Evolutionary conservation across 306 rosid genomes (phyloP).

Genomic region (Acacia melanoxylon): DNA sequence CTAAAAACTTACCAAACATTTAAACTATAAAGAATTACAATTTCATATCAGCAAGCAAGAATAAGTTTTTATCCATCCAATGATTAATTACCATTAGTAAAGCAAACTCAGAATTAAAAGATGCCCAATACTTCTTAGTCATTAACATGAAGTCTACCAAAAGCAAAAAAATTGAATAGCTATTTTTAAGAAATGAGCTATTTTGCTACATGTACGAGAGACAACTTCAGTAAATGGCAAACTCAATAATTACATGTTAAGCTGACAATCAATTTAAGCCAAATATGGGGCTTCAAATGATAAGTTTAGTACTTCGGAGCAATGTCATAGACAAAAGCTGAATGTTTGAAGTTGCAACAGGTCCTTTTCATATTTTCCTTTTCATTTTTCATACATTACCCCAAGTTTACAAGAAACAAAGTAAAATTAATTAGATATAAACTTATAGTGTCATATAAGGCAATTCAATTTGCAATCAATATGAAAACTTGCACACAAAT

Average conservation of each 20-base stretch:
- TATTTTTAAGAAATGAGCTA: conserved; percentile 11
- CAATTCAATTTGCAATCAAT: conserved; percentile 18
- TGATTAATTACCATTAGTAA: not conserved
- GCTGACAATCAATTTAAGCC: conserved; percentile 5
- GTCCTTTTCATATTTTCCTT: not conserved
- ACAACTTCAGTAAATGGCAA: not conserved
- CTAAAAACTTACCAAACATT: too few relatives aligned
- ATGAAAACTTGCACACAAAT: not conserved
- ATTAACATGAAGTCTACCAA: conserved; percentile 1
- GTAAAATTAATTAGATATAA: conserved; percentile 21
- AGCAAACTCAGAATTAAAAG: not conserved
- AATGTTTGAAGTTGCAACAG: not conserved
- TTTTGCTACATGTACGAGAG: not conserved
- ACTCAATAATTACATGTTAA: not conserved
- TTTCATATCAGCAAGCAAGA: not conserved
- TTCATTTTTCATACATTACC: not conserved
- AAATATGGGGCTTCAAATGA: not conserved
- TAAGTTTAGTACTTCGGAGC: not conserved
- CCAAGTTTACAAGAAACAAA: conserved; percentile 13
- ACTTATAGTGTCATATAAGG: not conserved
- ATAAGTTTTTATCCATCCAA: not conserved
- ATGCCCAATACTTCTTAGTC: too few relatives aligned
- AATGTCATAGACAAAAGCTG: not conserved
- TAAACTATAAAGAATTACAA: too few relatives aligned
- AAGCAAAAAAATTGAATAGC: conserved; percentile 5